Evolutionary conservation across 805 yeast species (phyloP), one percentile per base, ranked within the genome.

Genomic region (Vanderwaltozyma tropicalis): DNA sequence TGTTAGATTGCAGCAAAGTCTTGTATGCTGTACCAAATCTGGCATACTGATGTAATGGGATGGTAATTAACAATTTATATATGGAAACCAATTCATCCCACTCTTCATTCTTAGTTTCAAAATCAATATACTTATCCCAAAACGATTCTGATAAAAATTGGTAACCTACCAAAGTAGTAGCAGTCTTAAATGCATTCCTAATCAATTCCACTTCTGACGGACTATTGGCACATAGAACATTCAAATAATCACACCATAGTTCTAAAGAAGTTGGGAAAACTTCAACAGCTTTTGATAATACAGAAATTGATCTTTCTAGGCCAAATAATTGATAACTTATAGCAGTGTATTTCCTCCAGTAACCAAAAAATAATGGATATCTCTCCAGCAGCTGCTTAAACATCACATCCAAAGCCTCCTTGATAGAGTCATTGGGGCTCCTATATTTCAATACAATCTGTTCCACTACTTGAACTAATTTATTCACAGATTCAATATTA

Each of bases 21-120:
- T 42, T 63, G 49, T 51, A 75, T 59, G 50, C 67, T 53, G 63
- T 76, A 50, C 74, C 82, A 55, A 80, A 89, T 45, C 72, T 76
- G 0, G 96, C 80, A 55, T 86, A 88, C 50, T 87, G 94, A 58
- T 89, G 89, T 32, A 89, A 59, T 0, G 97, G 97, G 2, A 83
- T 64, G 29, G 53, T 52, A 28, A 76, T 57, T 32, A 78, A 59
- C 41, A 63, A 61, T 21, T 68, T 48, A 40, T 78, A 68, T 1
- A 75, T 49, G 3, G 57, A 55, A 2, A 65, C 49, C 4, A 70
- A 55, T 27, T 63, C 68, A 19, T 49, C 46, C 24, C 71, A 62
- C 18, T 56, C 52, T 13, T 59, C 57, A 19, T 62, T 59, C 10
- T 54, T 48, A n/a, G 63, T 55, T 47, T 76, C 80, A 63, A 76